phyloP scores from a whole-genome alignment of 1,139 yeast species.

The Sugiyamaella grinbergsii region DNA sequence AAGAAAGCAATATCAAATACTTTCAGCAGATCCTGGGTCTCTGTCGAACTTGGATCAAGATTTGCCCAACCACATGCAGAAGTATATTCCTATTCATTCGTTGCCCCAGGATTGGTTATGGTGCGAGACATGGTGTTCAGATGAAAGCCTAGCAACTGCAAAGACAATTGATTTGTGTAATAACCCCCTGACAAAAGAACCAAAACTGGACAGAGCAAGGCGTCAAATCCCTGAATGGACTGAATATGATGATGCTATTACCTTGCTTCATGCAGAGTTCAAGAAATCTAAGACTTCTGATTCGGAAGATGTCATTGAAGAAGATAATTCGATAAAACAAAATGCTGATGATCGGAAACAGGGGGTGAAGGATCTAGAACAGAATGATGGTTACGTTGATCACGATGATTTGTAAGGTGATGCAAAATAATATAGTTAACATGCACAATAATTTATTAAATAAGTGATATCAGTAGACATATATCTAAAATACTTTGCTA shows the following conservation, averaged over 20 bases:
- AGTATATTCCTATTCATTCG: constrained; percentile 64
- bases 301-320: constrained; percentile 5
- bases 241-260: constrained; percentile 58
- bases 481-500: constrained; percentile 29
- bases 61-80: constrained; percentile 82
- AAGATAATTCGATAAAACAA: constrained; percentile 11
- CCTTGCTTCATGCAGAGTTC: constrained; percentile 37
- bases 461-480: constrained; percentile 6
- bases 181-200: constrained; percentile 78
- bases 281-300: constrained; percentile 8
- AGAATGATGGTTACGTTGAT: constrained; percentile 31
- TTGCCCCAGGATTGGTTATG: constrained; percentile 84
- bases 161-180: constrained; percentile 82
- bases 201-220: constrained; percentile 70
- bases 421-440: neutral
- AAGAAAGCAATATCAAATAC: constrained; percentile 81
- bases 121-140: constrained; percentile 95
- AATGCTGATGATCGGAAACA: neutral
- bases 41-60: constrained; percentile 88
- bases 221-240: constrained; percentile 80
- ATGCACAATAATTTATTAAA: constrained; percentile 16
- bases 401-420: constrained; percentile 39
- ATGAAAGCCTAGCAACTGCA: constrained; percentile 59
- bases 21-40: constrained; percentile 78
- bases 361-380: constrained; percentile 22